phyloP scores from a whole-genome alignment of 768 basidiomycete species.

The Cystofilobasidium macerans region DNA sequence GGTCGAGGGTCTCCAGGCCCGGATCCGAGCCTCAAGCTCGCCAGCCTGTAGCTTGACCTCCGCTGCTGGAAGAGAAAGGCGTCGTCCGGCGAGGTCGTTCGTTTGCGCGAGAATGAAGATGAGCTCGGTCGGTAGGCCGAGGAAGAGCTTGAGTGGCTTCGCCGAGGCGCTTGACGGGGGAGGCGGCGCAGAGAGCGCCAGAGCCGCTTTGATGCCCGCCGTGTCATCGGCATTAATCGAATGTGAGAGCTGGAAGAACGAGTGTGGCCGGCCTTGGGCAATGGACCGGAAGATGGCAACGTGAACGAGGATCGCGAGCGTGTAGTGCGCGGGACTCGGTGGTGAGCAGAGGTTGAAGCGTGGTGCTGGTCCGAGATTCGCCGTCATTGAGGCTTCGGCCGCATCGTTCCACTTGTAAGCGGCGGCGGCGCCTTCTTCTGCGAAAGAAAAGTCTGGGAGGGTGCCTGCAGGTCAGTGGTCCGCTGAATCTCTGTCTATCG shows the following conservation, averaged over 20 bases:
- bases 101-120: background rate
- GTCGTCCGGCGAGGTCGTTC: background rate
- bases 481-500: background rate
- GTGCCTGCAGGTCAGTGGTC: background rate
- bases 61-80: background rate
- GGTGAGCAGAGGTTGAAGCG: background rate
- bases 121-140: slow-evolving; percentile 4
- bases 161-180: background rate
- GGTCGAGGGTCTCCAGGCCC: background rate
- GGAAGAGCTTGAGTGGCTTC: background rate
- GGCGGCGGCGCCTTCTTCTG: background rate
- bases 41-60: background rate
- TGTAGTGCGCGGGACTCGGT: background rate
- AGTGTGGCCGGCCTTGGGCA: background rate
- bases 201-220: background rate
- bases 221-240: background rate
- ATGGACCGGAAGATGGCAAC: slow-evolving; percentile 1
- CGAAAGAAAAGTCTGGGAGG: background rate
- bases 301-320: background rate
- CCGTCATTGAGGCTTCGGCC: background rate
- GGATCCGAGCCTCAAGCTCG: background rate
- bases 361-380: background rate
- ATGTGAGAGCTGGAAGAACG: background rate
- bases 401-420: background rate
- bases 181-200: background rate